Evolutionary conservation across 2,329 filamentous ascomycete genomes (phyloP).

Genomic region (Colletotrichum sublineola): DNA sequence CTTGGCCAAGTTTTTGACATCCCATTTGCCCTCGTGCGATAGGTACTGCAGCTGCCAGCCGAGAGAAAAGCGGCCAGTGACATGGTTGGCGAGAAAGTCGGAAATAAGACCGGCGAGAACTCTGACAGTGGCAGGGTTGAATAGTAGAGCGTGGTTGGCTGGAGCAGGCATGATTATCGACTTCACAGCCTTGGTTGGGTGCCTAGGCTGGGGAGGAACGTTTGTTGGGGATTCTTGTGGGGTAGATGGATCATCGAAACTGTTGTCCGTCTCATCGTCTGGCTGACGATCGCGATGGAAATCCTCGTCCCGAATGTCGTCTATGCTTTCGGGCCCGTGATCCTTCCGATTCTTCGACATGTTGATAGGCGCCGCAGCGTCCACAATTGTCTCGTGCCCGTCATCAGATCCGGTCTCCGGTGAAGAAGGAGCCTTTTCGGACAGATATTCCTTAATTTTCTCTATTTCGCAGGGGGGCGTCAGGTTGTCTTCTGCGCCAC

Average conservation of each 20-base stretch:
- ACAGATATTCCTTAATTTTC: conserved; percentile 67
- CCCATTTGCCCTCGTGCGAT: conserved; percentile 93
- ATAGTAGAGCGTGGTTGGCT: conserved; percentile 87
- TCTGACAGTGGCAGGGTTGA: conserved; percentile 80
- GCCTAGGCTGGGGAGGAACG: conserved; percentile 62
- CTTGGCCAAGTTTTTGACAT: conserved; percentile 94
- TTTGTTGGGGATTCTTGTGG: conserved; percentile 55
- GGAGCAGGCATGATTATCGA: conserved; percentile 80
- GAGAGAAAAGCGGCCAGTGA: conserved; percentile 83
- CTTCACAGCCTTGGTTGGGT: conserved; percentile 71
- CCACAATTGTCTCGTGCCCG: conserved; percentile 55
- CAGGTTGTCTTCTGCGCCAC: conserved; percentile 81
- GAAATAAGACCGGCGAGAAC: conserved; percentile 85
- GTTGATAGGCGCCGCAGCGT: conserved; percentile 64
- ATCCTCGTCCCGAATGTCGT: conserved; percentile 55
- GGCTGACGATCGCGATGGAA: conserved; percentile 49
- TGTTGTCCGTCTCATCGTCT: conserved; percentile 53
- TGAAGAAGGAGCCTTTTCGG: conserved; percentile 18
- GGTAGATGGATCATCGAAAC: conserved; percentile 61
- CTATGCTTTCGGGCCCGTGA: conserved; percentile 54
- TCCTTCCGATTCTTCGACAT: conserved; percentile 49
- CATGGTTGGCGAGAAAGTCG: conserved; percentile 80
- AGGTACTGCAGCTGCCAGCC: conserved; percentile 94
- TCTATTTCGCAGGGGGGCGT: conserved; percentile 79
- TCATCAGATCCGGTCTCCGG: conserved; percentile 41